Conservation (phyloP, 1,284 basidiomycete species). For the Coniophora puteana region DNA sequence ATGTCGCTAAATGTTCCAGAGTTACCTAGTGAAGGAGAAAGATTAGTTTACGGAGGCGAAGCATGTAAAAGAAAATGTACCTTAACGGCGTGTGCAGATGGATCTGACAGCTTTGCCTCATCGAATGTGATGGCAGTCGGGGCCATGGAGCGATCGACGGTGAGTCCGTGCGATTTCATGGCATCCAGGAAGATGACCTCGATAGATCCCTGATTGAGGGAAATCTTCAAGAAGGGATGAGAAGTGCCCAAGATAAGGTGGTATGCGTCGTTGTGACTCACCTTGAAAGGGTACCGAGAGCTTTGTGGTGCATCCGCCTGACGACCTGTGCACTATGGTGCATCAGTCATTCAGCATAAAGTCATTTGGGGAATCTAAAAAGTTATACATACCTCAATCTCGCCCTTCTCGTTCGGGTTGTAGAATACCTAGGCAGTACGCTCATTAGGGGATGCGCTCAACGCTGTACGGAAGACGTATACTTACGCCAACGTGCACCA, state of each 20-base stretch:
- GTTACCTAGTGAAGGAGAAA: no score
- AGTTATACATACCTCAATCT: neutral
- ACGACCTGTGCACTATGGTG: neutral
- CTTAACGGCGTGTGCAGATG: neutral
- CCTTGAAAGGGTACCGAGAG: neutral
- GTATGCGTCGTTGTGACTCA: slow-evolving; percentile 1
- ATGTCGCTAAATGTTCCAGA: slow-evolving; percentile 28
- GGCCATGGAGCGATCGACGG: neutral
- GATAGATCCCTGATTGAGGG: neutral
- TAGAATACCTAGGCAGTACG: neutral
- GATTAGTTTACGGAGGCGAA: neutral
- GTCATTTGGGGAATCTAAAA: neutral
- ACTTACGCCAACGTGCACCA: neutral
- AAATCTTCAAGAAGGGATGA: no score
- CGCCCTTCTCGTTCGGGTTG: neutral
- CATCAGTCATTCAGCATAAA: no score
- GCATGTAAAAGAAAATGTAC: neutral
- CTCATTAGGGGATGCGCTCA: no score
- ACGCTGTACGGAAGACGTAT: no score
- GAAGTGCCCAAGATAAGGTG: no score
- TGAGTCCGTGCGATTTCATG: neutral
- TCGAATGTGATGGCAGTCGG: slow-evolving; percentile 24
- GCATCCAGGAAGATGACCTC: neutral
- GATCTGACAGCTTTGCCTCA: no score
- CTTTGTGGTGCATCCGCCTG: neutral